phyloP scores from a whole-genome alignment of 345 rosid genomes.

The Excoecaria cochinchinensis region DNA sequence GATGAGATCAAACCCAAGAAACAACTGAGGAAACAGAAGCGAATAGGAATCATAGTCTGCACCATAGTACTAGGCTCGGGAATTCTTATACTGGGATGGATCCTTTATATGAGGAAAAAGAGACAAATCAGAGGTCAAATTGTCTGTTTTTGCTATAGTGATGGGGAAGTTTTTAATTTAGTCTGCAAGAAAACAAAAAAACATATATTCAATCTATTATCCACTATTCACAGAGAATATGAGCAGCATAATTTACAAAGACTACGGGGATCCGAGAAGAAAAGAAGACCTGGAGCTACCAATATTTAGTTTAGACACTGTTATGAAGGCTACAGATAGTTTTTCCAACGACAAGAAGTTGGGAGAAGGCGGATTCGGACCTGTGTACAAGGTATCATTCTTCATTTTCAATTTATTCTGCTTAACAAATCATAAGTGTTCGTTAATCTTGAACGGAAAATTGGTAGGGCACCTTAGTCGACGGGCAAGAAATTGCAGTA shows the following conservation, averaged over 20 bases:
- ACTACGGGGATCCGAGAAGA: background rate
- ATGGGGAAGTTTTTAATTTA: background rate
- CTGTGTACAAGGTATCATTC: slow-evolving; percentile 26
- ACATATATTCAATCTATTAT: background rate
- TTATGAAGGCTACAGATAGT: slow-evolving; percentile 23
- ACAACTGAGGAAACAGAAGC: background rate
- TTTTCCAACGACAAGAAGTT: slow-evolving; percentile 29
- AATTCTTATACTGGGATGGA: slow-evolving; percentile 3
- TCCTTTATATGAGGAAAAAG: slow-evolving; percentile 9
- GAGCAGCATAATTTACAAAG: background rate
- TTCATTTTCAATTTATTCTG: too few relatives aligned
- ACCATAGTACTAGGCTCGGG: slow-evolving; percentile 1
- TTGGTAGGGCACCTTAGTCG: slow-evolving; percentile 33
- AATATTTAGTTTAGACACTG: background rate
- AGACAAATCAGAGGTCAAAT: slow-evolving; percentile 19
- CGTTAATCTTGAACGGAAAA: background rate
- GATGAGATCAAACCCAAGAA: slow-evolving; percentile 6
- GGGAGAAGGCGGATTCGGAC: slow-evolving; percentile 47
- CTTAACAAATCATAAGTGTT: too few relatives aligned
- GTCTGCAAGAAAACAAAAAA: background rate
- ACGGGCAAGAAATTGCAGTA: slow-evolving; percentile 34
- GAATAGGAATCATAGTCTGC: slow-evolving; percentile 13
- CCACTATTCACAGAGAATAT: slow-evolving; percentile 8
- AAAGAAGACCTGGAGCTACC: slow-evolving; percentile 24
- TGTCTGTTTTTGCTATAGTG: background rate